Evolutionary conservation across 169 alveolate genomes (phyloP), one percentile per base, ranked within the genome.

Genomic region (Plasmodium chabaudi): DNA sequence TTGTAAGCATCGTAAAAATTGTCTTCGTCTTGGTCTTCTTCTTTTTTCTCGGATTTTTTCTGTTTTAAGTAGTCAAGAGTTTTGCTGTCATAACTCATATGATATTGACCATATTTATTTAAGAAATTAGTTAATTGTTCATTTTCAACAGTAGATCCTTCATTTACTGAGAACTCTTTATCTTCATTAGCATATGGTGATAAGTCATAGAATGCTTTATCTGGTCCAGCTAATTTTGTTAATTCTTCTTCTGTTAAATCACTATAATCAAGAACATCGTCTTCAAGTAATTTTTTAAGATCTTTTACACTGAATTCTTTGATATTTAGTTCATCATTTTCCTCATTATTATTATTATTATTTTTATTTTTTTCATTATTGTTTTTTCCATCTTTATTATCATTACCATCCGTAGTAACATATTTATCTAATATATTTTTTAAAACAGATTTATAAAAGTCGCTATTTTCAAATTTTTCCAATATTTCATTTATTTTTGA

Each of bases 41-140:
- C 90, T 56, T 82, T 82, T 15, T 82, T 82, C 27, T 82, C 90
- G 23, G 60, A 23, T 49, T 82, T 82, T 21, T 82, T 82, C 49
- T 82, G 90, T 42, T 82, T 82, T 34, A 56, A 34, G 47, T 67
- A 53, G 56, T 82, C 90, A 49, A 82, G 67, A 25, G 61, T 19
- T 68, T 82, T 82, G 25, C 73, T 23, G 46, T 82, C 90, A 61
- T 82, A 82, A 67, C 90, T 82, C 72, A 82, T 82, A 82, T 82
- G 90, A 61, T 82, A 82, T 12, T 34, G 34, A 15, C 84, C 90
- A 68, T 55, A 34, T 53, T 67, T 55, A 57, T 51, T 57, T 47
- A 82, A 68, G 59, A 34, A 82, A 1, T 51, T 44, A 9, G 67
- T 55, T 2, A 82, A 53, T 61, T 82, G 90, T 42, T 82, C 90